Percentiles rank a stretch among this genome's conserved stretches.
These are phyloP conservation scores for Erodium maritimum DNA, from an alignment of 345 rosid species.

Conservation along the genomic window DNA sequence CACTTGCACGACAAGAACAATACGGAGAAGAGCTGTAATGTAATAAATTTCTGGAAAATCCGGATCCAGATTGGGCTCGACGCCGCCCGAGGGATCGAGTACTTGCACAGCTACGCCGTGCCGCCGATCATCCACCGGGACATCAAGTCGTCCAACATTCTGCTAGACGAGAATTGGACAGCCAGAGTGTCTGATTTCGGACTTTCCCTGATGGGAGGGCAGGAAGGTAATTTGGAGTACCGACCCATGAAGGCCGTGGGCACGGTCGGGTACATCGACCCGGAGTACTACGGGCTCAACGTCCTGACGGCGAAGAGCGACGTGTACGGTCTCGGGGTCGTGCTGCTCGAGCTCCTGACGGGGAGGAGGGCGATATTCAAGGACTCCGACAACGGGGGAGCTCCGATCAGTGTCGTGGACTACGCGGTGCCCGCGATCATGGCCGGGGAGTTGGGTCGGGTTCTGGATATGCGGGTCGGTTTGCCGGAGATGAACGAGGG, in stretches of 20 bases:
- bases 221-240: constrained; percentile 16
- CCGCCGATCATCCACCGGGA: constrained; percentile 40
- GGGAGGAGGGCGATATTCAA: constrained; percentile 29
- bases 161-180: constrained; percentile 29
- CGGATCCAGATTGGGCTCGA: constrained; percentile 35
- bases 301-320: constrained; percentile 38
- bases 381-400: constrained; percentile 19
- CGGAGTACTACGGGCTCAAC: constrained; percentile 36
- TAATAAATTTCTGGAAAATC: constrained; percentile 51
- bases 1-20: constrained; percentile 22
- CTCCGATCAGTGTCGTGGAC: constrained; percentile 22
- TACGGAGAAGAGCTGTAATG: constrained; percentile 33
- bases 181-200: constrained; percentile 41
- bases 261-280: constrained; percentile 45
- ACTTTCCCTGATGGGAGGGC: constrained; percentile 29
- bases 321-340: constrained; percentile 38
- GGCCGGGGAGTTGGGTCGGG: constrained; percentile 13
- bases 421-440: constrained; percentile 24
- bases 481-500: constrained; percentile 18
- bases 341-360: constrained; percentile 27
- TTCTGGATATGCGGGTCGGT: constrained; percentile 24
- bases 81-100: constrained; percentile 38
- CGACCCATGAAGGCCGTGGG: constrained; percentile 37
- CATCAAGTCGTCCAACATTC: constrained; percentile 37
- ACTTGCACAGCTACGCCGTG: constrained; percentile 37